Percentiles rank a stretch among this genome's conserved stretches.
Evolutionary conservation across 108 stramenopile genomes (phyloP).

Genomic region (Cylindrotheca closterium): DNA sequence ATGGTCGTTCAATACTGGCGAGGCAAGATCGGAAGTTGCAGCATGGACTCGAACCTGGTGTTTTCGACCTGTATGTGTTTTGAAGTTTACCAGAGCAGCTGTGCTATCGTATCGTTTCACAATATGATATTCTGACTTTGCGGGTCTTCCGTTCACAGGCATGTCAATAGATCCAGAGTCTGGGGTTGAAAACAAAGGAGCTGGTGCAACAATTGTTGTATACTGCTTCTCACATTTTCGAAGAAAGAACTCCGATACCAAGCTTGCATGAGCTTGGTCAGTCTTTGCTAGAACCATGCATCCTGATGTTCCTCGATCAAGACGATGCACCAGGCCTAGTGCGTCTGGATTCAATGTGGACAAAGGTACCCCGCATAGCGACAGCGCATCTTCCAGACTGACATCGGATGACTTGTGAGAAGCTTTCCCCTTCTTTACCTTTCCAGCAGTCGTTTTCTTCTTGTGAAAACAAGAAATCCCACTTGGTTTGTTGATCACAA

Average conservation of each 20-base stretch:
- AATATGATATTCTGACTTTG: constrained; percentile 45
- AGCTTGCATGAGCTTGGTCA: constrained; percentile 53
- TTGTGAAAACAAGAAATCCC: constrained; percentile 68
- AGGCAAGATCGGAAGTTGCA: constrained; percentile 44
- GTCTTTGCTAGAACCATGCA: constrained; percentile 69
- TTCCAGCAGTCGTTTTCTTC: constrained; percentile 60
- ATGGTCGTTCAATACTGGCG: constrained; percentile 53
- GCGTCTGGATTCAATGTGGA: constrained; percentile 69
- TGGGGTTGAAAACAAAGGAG: constrained; percentile 1
- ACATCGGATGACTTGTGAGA: constrained; percentile 31
- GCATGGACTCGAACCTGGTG: constrained; percentile 83
- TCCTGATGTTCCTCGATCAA: constrained; percentile 80
- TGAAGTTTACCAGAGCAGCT: constrained; percentile 46
- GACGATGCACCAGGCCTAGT: constrained; percentile 71
- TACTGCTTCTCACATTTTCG: constrained; percentile 61
- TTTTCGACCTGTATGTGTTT: constrained; percentile 70
- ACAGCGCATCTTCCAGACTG: constrained; percentile 72
- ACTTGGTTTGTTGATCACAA: constrained; percentile 66
- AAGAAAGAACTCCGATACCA: constrained; percentile 65
- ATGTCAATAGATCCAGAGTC: constrained; percentile 29
- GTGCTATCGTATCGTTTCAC: constrained; percentile 15
- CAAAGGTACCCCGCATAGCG: constrained; percentile 48
- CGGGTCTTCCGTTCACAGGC: constrained; percentile 51
- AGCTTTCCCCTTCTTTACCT: constrained; percentile 33
- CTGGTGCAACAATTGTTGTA: constrained; percentile 43